Evolutionary conservation across 192 early-diverging fungal genomes (phyloP).

Genomic region (Irineochytrium annulatum): DNA sequence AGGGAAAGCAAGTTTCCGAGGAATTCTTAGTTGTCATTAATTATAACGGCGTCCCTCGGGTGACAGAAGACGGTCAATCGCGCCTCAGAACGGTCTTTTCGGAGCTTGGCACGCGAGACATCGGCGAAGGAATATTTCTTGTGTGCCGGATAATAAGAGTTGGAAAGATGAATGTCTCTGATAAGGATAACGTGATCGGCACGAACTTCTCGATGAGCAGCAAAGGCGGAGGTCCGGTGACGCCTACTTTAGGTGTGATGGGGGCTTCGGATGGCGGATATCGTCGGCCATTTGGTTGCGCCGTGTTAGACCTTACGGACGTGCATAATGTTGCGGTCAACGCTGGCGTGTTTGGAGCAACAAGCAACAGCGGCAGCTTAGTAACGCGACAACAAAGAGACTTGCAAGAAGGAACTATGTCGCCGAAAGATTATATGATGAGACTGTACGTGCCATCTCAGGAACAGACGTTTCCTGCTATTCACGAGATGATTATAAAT

Average conservation of each 20-base stretch:
- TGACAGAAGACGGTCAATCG: constrained; percentile 30
- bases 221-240: constrained; percentile 18
- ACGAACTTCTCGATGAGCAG: not conserved
- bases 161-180: constrained; percentile 57
- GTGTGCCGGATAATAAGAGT: constrained; percentile 58
- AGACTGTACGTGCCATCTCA: constrained; percentile 44
- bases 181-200: constrained; percentile 41
- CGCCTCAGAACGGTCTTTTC: constrained; percentile 57
- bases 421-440: constrained; percentile 42
- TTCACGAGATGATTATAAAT: constrained; percentile 57
- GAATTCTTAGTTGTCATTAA: constrained; percentile 55
- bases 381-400: too few relatives aligned
- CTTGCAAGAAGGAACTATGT: not conserved
- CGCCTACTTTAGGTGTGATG: not conserved
- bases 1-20: constrained; percentile 52
- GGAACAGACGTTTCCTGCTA: constrained; percentile 43
- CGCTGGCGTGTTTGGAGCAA: not conserved
- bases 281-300: constrained; percentile 62
- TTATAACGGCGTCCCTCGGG: constrained; percentile 50
- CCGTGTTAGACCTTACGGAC: constrained; percentile 37
- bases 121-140: constrained; percentile 49
- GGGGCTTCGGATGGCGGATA: constrained; percentile 6
- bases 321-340: not conserved
- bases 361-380: too few relatives aligned
- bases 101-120: constrained; percentile 50